Base-by-base conservation (phyloP, 306 rosid species). In the Fagus crenata region DNA sequence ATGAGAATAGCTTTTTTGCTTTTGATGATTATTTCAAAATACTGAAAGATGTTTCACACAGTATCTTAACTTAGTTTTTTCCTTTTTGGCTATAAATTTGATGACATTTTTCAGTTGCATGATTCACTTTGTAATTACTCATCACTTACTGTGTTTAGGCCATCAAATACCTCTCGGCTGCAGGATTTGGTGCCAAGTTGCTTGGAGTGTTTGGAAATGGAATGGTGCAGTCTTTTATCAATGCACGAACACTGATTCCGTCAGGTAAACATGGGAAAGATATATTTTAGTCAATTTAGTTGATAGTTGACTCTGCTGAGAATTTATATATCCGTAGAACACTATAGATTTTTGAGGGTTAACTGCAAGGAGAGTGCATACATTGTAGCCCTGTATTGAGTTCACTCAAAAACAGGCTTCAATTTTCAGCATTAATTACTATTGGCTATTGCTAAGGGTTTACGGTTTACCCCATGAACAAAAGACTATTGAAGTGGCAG, bases 151-250 rank as follows among this genome's bases (percentile, higher is more conserved):
- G 72, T 85, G 81, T 86, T 79, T 79, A 95, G 97, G 92, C 96
- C 76, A 92, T 88, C 88, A 90, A 92, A 78, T 88, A 87, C 90
- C 89, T 95, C 80, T 92, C 97, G 37, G 90, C 87, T 74, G 99
- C 93, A 73, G 97, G 97, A 77, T 95, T 95, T 89, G 99, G 97
- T 39, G 99, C 99, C 58, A 85, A 75, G 83, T 86, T 93, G 87
- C 97, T 95, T 67, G 99, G 90, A 60, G 85, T 90, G 81, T 95
- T 92, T 81, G 89, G 89, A 77, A 95, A 95, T 87, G 97, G 98
- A 77, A 89, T 82, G 92, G 96, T 93, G 85, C 97, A 91, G 77
- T 89, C 97, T 63, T 93, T 93, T 81, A 93, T 93, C 63, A 73
- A 83, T 86, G 98, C 97, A 6, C 85, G 85, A 13, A 93, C 98